Base-by-base conservation (phyloP, 768 basidiomycete species). In the Leucocoprinus birnbaumii region DNA sequence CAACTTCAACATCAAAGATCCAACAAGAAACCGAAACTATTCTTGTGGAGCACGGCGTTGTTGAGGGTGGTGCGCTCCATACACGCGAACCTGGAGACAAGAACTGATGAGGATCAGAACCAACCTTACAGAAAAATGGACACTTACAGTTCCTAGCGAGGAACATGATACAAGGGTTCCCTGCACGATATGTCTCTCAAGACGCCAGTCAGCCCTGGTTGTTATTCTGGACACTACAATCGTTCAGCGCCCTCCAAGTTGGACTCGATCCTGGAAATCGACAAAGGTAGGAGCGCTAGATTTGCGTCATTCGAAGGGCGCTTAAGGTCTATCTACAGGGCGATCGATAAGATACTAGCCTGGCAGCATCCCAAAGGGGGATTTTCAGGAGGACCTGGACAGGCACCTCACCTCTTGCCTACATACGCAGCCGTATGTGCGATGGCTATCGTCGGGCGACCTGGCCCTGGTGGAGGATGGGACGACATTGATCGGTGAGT, bases 151-250 rank as follows among this genome's bases (percentile, higher is more conserved):
- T 83, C 64, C 80, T 96, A 21, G 76, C 84, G 1, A 77, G 85
- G 22, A 82, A 86, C 58, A 77, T 93, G 51, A 64, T 85, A 7
- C 89, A 93, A 64, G 85, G 91, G 2, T 89, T 98, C 42, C 92
- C 94, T 0, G 73, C 77, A 10, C 77, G 85, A 53, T 98, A 92
- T 66, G 78, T 75, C 18, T 85, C 84, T 44, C 89, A 98, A 63
- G 97, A 98, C 66, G 95, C 96, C 0, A 94, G 91, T 61, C 87
- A 96, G 62, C 90, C 97, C 0, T 98, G 97, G 97, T 73, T 98
- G 25, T 67, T 98, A 56, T 98, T 91, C 71, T 98, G 97, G 95
- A 86, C 85, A 0, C 66, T 95, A 9, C 94, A 99, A 62, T 77
- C 86, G 13, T 88, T 97, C 62, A 87, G 89, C 61, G 65, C 85